These are phyloP conservation scores for Arabis hirsuta DNA, from an alignment of 345 rosid species.

Conservation along the genomic window DNA sequence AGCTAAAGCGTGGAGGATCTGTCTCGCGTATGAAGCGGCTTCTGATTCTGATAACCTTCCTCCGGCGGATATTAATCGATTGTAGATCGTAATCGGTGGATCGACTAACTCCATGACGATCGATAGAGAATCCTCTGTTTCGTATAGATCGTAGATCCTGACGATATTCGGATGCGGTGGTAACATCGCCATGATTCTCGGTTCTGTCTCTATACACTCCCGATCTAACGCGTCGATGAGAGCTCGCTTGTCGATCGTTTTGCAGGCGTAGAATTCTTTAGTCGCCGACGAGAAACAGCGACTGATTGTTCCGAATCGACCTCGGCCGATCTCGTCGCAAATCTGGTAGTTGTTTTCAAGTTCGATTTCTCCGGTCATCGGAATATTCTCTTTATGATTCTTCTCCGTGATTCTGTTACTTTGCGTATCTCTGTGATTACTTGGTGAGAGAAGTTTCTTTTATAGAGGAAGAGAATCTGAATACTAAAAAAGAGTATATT, in stretches of 20 bases:
- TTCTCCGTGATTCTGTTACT: neutral
- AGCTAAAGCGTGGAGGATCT: conserved; percentile 59
- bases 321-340: conserved; percentile 78
- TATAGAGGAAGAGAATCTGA: conserved; percentile 35
- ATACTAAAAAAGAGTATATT: conserved; percentile 36
- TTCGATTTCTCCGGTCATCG: conserved; percentile 44
- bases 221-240: conserved; percentile 65
- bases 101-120: conserved; percentile 70
- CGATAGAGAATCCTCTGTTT: conserved; percentile 57
- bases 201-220: conserved; percentile 72
- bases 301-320: conserved; percentile 69
- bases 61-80: conserved; percentile 45
- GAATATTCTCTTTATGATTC: conserved; percentile 10
- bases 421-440: neutral
- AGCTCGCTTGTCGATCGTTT: conserved; percentile 61
- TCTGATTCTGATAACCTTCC: conserved; percentile 47
- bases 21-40: conserved; percentile 49
- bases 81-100: conserved; percentile 56
- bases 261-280: conserved; percentile 66
- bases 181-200: conserved; percentile 68
- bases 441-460: neutral
- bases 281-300: conserved; percentile 58
- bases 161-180: conserved; percentile 69
- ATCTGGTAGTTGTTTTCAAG: conserved; percentile 55
- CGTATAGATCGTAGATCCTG: conserved; percentile 57